Evolutionary conservation across 2,329 filamentous ascomycete species (phyloP).

Genomic region (Magnaporthiopsis rhizophila): DNA sequence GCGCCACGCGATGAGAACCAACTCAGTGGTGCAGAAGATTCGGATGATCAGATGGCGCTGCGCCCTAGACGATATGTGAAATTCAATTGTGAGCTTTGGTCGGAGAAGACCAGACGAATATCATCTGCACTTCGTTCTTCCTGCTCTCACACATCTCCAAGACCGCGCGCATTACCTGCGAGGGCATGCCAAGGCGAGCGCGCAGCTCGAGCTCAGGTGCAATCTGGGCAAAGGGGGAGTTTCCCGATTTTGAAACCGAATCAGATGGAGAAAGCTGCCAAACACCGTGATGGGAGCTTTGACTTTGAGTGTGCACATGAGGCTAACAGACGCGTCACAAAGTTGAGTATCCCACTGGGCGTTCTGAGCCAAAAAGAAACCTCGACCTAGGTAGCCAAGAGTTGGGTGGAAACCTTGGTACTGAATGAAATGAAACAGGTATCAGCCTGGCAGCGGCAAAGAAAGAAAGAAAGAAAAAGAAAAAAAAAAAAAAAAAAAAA

Average conservation of each 20-base stretch:
- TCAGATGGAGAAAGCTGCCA: not conserved
- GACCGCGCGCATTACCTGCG: not conserved
- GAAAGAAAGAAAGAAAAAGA: not conserved
- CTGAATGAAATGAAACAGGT: no score
- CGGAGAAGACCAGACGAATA: not conserved
- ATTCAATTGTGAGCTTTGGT: not conserved
- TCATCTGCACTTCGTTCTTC: not conserved
- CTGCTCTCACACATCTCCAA: not conserved
- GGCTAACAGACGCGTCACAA: not conserved
- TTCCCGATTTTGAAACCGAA: not conserved
- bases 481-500: no score
- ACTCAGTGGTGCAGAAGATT: no score
- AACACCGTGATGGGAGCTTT: not conserved
- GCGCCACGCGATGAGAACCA: not conserved
- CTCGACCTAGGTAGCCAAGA: not conserved
- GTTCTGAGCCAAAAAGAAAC: not conserved
- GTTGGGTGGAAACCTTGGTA: no score
- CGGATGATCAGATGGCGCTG: not conserved
- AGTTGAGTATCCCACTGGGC: not conserved
- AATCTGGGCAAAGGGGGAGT: not conserved
- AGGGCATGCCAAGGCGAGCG: not conserved
- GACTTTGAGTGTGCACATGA: not conserved
- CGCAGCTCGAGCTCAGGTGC: not conserved
- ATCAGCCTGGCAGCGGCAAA: not conserved
- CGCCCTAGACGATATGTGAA: not conserved